Percentiles rank a stretch among this genome's conserved stretches.
Evolutionary conservation across 768 basidiomycete genomes (phyloP).

Genomic region (Macrolepiota dolichaula): DNA sequence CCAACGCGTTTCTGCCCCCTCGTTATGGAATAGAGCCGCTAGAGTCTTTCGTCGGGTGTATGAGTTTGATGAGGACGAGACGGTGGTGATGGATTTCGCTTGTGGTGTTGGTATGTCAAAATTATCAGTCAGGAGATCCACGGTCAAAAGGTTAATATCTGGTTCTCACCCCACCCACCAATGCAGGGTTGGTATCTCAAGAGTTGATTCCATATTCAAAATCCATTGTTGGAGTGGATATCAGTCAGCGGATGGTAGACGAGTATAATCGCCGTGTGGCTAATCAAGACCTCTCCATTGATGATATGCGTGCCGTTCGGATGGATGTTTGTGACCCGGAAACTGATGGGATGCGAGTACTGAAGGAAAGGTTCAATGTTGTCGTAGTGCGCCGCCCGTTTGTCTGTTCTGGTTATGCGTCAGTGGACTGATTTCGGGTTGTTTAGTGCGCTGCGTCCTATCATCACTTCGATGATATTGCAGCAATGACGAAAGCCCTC

Average conservation of each 20-base stretch:
- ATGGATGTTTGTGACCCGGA: conserved; percentile 28
- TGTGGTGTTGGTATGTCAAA: conserved; percentile 58
- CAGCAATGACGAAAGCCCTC: conserved; percentile 44
- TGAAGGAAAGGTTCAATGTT: conserved; percentile 61
- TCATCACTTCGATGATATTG: conserved; percentile 56
- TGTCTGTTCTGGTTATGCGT: background rate
- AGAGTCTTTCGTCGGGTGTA: conserved; percentile 36
- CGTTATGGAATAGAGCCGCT: conserved; percentile 24
- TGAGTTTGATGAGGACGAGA: conserved; percentile 51
- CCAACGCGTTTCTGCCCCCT: background rate
- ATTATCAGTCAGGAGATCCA: background rate
- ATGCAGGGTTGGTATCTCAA: conserved; percentile 58
- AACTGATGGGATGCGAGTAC: conserved; percentile 43
- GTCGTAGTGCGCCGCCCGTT: conserved; percentile 50
- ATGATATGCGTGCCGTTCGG: conserved; percentile 67
- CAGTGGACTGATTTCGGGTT: background rate
- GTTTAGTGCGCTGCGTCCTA: conserved; percentile 59
- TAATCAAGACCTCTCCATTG: conserved; percentile 59
- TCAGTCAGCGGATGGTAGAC: conserved; percentile 69
- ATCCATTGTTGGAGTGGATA: conserved; percentile 70
- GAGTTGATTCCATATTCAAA: conserved; percentile 58
- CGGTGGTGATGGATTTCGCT: conserved; percentile 68
- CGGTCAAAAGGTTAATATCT: background rate
- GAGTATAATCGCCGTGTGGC: conserved; percentile 53
- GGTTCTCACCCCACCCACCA: background rate